phyloP scores from a whole-genome alignment of 805 yeast species.

The Wickerhamiella galacta region DNA sequence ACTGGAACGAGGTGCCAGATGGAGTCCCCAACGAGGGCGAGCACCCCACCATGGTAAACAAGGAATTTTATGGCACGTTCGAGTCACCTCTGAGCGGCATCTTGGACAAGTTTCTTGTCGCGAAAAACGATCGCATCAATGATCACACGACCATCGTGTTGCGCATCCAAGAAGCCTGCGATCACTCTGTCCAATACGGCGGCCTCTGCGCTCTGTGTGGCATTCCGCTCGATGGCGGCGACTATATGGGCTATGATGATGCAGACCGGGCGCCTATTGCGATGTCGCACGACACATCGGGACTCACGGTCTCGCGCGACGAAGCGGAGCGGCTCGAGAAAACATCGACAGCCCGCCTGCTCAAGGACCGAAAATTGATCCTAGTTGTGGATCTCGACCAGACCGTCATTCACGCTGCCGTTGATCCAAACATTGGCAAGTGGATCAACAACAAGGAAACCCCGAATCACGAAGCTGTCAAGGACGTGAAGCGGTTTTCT shows the following conservation, averaged over 20 bases:
- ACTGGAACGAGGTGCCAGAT: slow-evolving; percentile 37
- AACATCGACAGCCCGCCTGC: slow-evolving; percentile 41
- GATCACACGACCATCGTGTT: slow-evolving; percentile 33
- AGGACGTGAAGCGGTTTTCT: slow-evolving; percentile 63
- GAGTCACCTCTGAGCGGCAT: slow-evolving; percentile 74
- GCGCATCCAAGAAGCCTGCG: slow-evolving; percentile 61
- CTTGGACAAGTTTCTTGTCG: slow-evolving; percentile 33
- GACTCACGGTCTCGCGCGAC: slow-evolving; percentile 62
- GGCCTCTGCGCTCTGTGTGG: slow-evolving; percentile 94
- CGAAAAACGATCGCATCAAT: slow-evolving; percentile 42
- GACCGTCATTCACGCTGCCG: slow-evolving; percentile 94
- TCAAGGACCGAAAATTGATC: slow-evolving; percentile 51
- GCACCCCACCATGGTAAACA: slow-evolving; percentile 19
- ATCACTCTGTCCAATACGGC: slow-evolving; percentile 85
- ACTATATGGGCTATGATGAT: slow-evolving; percentile 53
- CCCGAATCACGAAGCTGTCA: slow-evolving; percentile 71
- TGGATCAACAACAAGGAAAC: slow-evolving; percentile 81
- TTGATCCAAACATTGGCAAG: slow-evolving; percentile 91
- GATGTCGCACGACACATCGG: slow-evolving; percentile 79
- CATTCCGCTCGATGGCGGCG: slow-evolving; percentile 51
- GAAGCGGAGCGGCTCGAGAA: slow-evolving; percentile 81
- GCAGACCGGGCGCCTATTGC: slow-evolving; percentile 67
- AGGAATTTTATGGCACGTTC: slow-evolving; percentile 31
- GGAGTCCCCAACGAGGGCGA: slow-evolving; percentile 22
- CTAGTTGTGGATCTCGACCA: slow-evolving; percentile 94